These are phyloP conservation scores for Pseudogymnoascus sp. DNA, from an alignment of 2,329 filamentous ascomycete genomes.

Conservation along the genomic window DNA sequence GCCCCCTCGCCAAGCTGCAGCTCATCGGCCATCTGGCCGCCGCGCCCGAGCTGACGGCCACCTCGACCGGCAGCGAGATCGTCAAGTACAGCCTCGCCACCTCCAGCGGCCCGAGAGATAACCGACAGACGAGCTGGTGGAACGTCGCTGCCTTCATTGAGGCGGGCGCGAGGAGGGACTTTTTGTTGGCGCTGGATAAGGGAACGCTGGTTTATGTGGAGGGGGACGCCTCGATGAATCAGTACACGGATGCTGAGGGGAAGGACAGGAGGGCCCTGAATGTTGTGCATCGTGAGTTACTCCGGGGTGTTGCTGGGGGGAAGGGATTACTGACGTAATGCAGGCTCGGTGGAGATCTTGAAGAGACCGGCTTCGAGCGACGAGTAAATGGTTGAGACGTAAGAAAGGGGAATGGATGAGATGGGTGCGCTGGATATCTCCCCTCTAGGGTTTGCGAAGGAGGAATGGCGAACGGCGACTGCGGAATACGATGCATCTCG, in stretches of 20 bases:
- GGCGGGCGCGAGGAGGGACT: constrained; percentile 63
- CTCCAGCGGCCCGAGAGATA: constrained; percentile 57
- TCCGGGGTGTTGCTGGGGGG: not conserved
- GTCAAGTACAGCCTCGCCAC: constrained; percentile 72
- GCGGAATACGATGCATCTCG: not conserved
- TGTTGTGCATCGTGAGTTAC: constrained; percentile 69
- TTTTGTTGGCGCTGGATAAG: constrained; percentile 67
- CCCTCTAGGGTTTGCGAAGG: not conserved
- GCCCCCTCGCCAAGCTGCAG: constrained; percentile 69
- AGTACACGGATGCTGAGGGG: constrained; percentile 63
- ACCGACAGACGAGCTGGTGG: constrained; percentile 80
- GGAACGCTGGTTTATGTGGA: constrained; percentile 81
- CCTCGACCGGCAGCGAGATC: constrained; percentile 63
- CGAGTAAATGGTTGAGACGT: not conserved
- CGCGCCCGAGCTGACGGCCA: constrained; percentile 66
- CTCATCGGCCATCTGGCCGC: constrained; percentile 79
- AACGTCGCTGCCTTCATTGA: constrained; percentile 62
- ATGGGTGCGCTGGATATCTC: not conserved
- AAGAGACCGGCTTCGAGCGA: not conserved
- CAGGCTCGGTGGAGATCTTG: constrained; percentile 5
- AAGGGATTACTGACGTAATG: not conserved
- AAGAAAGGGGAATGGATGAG: not conserved
- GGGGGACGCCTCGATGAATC: constrained; percentile 64
- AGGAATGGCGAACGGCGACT: not conserved
- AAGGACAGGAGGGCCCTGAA: constrained; percentile 56